A percentile compares a stretch with the other conserved stretches of the same genome.
These are phyloP conservation scores for Lichenothelia convexa DNA, from an alignment of 495 filamentous ascomycete species.

Conservation along the genomic window DNA sequence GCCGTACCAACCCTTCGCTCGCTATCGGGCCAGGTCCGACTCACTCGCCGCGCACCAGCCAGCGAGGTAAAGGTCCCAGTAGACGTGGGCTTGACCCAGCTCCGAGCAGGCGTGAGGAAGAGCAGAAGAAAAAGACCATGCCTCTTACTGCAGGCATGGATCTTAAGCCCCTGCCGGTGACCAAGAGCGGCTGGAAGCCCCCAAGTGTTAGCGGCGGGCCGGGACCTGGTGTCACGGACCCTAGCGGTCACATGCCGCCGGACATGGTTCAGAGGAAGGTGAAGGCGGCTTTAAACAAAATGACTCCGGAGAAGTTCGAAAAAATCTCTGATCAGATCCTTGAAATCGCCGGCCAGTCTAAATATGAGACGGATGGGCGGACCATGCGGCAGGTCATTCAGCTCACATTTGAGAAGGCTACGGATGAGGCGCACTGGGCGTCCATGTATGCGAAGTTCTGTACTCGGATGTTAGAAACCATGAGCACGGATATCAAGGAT, in stretches of 20 bases:
- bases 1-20: conserved; percentile 36
- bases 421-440: conserved; percentile 96
- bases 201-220: conserved; percentile 34
- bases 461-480: conserved; percentile 86
- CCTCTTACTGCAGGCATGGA: conserved; percentile 68
- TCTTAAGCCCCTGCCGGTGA: conserved; percentile 55
- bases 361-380: conserved; percentile 83
- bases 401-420: conserved; percentile 97
- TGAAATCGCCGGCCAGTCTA: conserved; percentile 81
- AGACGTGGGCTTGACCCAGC: conserved; percentile 32
- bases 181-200: conserved; percentile 78
- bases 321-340: conserved; percentile 88
- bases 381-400: conserved; percentile 96
- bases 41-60: conserved; percentile 41
- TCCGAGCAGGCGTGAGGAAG: conserved; percentile 34
- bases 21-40: conserved; percentile 28
- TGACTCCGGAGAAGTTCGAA: conserved; percentile 98
- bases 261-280: conserved; percentile 96
- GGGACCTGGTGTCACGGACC: conserved; percentile 31
- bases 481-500: conserved; percentile 90
- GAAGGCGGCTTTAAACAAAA: conserved; percentile 96
- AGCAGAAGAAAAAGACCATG: conserved; percentile 59
- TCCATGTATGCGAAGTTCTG: conserved; percentile 99
- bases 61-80: conserved; percentile 29
- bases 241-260: conserved; percentile 54